These are phyloP conservation scores for Microsporum canis DNA, from an alignment of 2,329 filamentous ascomycete species.

Conservation along the genomic window DNA sequence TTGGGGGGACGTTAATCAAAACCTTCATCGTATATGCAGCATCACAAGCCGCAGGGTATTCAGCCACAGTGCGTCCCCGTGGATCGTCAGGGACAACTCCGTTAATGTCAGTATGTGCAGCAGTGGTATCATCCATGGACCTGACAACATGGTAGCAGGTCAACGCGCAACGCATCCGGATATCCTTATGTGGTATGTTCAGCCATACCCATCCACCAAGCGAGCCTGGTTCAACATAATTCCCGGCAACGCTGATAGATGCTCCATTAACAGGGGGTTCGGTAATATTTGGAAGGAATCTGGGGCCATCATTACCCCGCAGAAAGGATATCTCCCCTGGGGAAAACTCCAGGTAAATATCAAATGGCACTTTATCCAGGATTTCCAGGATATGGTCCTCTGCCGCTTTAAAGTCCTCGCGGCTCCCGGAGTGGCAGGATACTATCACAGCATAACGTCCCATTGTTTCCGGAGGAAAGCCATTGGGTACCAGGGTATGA, in stretches of 20 bases:
- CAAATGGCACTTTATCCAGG: neutral
- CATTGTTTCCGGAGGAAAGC: neutral
- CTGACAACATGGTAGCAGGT: conserved; percentile 9
- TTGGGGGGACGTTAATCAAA: neutral
- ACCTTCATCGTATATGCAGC: neutral
- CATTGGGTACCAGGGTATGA: neutral
- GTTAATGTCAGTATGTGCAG: neutral
- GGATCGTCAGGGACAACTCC: neutral
- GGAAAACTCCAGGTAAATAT: neutral
- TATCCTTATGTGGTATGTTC: neutral
- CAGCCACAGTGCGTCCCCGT: neutral
- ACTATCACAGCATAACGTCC: neutral
- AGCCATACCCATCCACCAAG: conserved; percentile 7
- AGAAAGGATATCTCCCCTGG: neutral
- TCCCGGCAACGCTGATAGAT: neutral
- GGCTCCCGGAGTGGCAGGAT: neutral
- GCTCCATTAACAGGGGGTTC: neutral
- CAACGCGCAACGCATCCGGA: neutral
- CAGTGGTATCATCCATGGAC: neutral
- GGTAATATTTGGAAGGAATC: neutral
- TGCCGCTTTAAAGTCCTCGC: neutral
- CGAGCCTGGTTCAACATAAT: neutral
- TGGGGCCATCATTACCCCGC: neutral
- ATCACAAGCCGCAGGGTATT: conserved; percentile 6
- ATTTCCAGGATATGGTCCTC: neutral